phyloP scores from a whole-genome alignment of 2,329 filamentous ascomycete genomes.

The Diaporthe helianthi region DNA sequence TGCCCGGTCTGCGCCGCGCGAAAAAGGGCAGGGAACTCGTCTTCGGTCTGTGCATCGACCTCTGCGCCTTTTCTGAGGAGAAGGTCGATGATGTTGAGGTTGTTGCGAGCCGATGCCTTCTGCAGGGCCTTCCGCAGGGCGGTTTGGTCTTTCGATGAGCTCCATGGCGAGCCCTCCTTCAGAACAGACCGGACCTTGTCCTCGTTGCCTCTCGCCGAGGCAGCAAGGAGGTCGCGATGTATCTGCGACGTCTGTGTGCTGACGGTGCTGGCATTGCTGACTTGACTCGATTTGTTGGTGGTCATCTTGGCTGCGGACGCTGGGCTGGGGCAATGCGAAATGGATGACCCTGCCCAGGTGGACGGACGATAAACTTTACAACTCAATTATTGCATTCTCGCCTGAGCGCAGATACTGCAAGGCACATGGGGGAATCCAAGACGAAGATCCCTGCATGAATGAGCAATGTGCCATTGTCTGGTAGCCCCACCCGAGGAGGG shows the following conservation, averaged over 20 bases:
- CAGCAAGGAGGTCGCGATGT: constrained; percentile 48
- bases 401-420: neutral
- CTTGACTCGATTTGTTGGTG: constrained; percentile 20
- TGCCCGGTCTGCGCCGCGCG: constrained; percentile 49
- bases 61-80: constrained; percentile 49
- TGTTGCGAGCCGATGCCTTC: constrained; percentile 47
- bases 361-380: neutral
- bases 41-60: constrained; percentile 44
- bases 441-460: constrained; percentile 10
- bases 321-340: neutral
- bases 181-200: constrained; percentile 46
- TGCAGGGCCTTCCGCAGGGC: constrained; percentile 48
- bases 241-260: constrained; percentile 48
- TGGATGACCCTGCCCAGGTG: neutral
- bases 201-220: constrained; percentile 48
- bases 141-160: constrained; percentile 44
- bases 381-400: neutral
- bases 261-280: constrained; percentile 42
- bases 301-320: constrained; percentile 18
- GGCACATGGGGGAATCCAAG: neutral
- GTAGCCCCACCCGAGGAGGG: constrained; percentile 12
- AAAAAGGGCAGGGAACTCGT: constrained; percentile 46
- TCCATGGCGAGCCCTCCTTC: constrained; percentile 46
- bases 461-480: constrained; percentile 5
- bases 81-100: constrained; percentile 46